Base-by-base conservation (phyloP, 2,329 filamentous ascomycete genomes). In the Fusarium keratoplasticum region DNA sequence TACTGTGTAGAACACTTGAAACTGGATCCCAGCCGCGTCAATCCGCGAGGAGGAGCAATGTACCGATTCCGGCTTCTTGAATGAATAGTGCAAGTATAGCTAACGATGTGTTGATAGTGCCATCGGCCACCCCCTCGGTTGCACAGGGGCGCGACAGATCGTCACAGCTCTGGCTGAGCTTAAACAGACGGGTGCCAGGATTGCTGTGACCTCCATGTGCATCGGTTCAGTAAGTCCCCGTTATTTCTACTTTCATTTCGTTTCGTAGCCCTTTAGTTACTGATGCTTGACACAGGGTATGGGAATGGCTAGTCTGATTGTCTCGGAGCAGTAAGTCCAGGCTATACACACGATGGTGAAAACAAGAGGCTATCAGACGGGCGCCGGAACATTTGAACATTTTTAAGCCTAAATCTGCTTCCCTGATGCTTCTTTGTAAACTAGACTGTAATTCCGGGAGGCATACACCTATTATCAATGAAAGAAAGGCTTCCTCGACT, bases 261-360 rank as follows among this genome's bases (percentile, higher is more conserved):
- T 22, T 10, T 27, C 2, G 16, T 8, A 10, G 22, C 10, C 7
- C 5, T 11, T 29, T 11, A 16, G 16, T 27, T 50, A 27, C 44
- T 50, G 25, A 50, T 11, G 5, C 3, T 29, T 29, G 14, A 13
- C 16, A 50, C 3, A 50, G 44, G 44, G 44, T 27, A 50, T 50
- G 44, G 44, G 44, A 9, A 50, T 50, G 44, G 44, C 44, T 10
- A 50, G 44, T 50, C 10, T 50, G 44, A 50, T 50, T 9, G 44
- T 50, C 16, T 50, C 25, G 6, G 44, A 50, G 25, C 22, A 27
- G 44, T 50, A 11, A 27, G 16, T 13, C 14, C 2, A 50, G 16
- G 25, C 5, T 50, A 13, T 18, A 50, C 16, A 47, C 4, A 7
- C 9, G 7, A 29, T n/a, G 22, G 25, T 6, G 44, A 7, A 25